Percentiles rank a stretch among this genome's conserved stretches.
phyloP scores from a whole-genome alignment of 805 yeast species.

The Metschnikowia colocasiae region DNA sequence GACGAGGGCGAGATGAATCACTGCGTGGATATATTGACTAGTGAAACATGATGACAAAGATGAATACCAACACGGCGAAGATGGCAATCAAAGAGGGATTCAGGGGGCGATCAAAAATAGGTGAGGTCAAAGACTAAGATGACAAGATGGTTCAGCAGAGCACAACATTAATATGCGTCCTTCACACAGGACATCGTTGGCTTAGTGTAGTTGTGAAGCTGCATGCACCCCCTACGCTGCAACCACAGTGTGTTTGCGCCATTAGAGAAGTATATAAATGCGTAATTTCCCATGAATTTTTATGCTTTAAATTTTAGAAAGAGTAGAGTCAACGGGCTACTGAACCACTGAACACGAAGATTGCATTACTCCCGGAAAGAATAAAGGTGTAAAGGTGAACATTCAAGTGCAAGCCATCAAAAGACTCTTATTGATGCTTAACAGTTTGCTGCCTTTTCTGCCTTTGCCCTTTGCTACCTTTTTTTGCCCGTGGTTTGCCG shows the following conservation, averaged over 20 bases:
- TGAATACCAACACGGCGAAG: background rate
- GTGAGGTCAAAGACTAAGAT: background rate
- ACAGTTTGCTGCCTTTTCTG: too few relatives aligned
- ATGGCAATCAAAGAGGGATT: too few relatives aligned
- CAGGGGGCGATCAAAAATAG: too few relatives aligned
- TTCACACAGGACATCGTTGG: background rate
- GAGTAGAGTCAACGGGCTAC: too few relatives aligned
- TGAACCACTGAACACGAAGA: too few relatives aligned
- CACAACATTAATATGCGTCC: background rate
- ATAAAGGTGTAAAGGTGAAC: too few relatives aligned
- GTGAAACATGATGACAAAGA: background rate
- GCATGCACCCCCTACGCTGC: background rate
- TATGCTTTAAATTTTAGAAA: background rate
- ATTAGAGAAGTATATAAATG: background rate
- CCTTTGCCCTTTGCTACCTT: too few relatives aligned
- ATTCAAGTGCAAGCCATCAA: too few relatives aligned
- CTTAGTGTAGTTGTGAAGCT: background rate
- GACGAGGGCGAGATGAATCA: conserved; percentile 67
- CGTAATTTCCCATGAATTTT: background rate
- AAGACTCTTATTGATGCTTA: too few relatives aligned
- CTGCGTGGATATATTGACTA: conserved; percentile 18
- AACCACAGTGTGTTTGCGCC: background rate
- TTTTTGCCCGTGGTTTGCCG: too few relatives aligned
- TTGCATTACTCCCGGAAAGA: too few relatives aligned
- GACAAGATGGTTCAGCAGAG: too few relatives aligned